Percentiles rank a stretch among this genome's conserved stretches.
These are phyloP conservation scores for Fusarium cicatricum DNA, from an alignment of 2,329 filamentous ascomycete genomes.

Conservation along the genomic window DNA sequence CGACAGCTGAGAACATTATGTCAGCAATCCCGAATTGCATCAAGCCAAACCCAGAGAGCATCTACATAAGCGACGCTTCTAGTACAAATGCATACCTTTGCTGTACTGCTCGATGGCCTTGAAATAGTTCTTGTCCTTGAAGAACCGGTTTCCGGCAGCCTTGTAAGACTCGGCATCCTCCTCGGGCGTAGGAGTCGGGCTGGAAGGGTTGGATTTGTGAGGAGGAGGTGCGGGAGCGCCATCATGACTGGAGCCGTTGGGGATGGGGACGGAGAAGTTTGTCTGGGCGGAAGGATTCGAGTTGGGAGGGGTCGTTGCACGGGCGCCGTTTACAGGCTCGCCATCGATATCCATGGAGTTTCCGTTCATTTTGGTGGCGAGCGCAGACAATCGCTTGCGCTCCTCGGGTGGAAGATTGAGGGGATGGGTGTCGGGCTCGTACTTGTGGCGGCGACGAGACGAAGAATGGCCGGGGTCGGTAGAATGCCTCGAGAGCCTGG, in stretches of 20 bases:
- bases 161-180: slow-evolving; percentile 94
- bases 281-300: slow-evolving; percentile 50
- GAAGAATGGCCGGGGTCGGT: slow-evolving; percentile 55
- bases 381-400: slow-evolving; percentile 76
- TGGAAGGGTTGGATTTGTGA: slow-evolving; percentile 71
- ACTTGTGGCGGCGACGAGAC: slow-evolving; percentile 58
- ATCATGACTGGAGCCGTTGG: slow-evolving; percentile 54
- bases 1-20: slow-evolving; percentile 70
- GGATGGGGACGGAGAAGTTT: slow-evolving; percentile 62
- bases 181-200: slow-evolving; percentile 60
- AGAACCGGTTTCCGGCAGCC: slow-evolving; percentile 92
- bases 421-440: slow-evolving; percentile 79
- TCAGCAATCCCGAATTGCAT: slow-evolving; percentile 28
- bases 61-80: neutral
- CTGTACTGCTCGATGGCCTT: slow-evolving; percentile 93
- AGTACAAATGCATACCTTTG: slow-evolving; percentile 71
- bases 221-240: slow-evolving; percentile 73
- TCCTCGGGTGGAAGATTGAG: slow-evolving; percentile 91
- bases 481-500: slow-evolving; percentile 58
- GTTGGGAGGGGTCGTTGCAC: slow-evolving; percentile 59
- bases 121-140: slow-evolving; percentile 91
- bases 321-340: slow-evolving; percentile 60
- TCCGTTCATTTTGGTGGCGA: slow-evolving; percentile 67
- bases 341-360: slow-evolving; percentile 81
- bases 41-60: slow-evolving; percentile 1